Base-by-base conservation (phyloP, 306 rosid species). In the Carpinus viminea region DNA sequence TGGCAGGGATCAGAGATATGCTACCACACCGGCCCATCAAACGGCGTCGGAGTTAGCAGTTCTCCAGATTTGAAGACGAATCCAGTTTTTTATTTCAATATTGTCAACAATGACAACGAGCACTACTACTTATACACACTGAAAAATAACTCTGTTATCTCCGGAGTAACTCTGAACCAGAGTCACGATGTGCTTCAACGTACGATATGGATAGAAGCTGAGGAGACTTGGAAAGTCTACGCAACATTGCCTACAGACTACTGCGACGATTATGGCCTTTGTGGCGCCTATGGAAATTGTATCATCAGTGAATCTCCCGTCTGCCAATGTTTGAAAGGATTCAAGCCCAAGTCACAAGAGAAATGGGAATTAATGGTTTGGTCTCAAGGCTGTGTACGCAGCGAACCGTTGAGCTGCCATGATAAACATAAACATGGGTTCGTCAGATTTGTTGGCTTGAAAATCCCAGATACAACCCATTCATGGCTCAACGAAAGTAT, bases 361-460 rank as follows among this genome's bases (percentile, higher is more conserved):
- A 77, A 73, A 8, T 89, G 96, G 96, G 76, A 83, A 48, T 10
- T 48, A 43, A 75, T 87, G 80, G 91, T 83, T 16, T 91, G 88
- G 80, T 57, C 85, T 20, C 78, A 82, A 24, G 93, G 97, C 38
- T 91, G 97, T 56, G 76, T 79, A 0, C 78, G 59, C 16, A 74
- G 10, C 15, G 43, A 60, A 57, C 68, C 70, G 16, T 34, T 86
- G 71, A 86, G 76, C 69, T 91, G 91, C 61, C 55, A 26, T 4
- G 75, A 85, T 51, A 79, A 57, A 38, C 72, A 83, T 51, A 79
- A 57, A 38, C 72, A 64, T 41, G 89, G 86, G 60, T 90, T 90
- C 81, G 12, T 64, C 16, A 85, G 47, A 74, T 55, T 78, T 56
- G 34, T 60, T 51, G 81, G 77, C 20, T 17, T 88, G 78, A 87